Base-by-base conservation (phyloP, 2,329 filamentous ascomycete species). In the Hymenoscyphus repandus region DNA sequence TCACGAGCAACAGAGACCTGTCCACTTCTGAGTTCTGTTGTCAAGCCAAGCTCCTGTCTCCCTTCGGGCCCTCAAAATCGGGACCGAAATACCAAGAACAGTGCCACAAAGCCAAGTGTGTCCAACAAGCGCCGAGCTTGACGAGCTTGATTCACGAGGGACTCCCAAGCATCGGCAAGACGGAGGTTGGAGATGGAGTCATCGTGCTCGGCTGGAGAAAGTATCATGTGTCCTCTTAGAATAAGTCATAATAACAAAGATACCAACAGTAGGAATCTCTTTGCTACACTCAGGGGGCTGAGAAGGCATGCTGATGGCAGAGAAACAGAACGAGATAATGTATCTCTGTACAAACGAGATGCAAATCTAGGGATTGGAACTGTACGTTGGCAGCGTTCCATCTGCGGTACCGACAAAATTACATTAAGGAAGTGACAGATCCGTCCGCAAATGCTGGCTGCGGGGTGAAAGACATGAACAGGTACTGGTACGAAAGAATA, bases 81-180 rank as follows among this genome's bases (percentile, higher is more conserved):
- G 38, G n/a, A 40, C 38, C 38, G n/a, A 15, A 20, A 17, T 11
- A 40, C 27, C 12, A 31, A 43, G 40, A 27, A 18, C 9, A 43
- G 22, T 27, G 22, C 40, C 40, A 27, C 18, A 3, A n/a, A n/a
- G 10, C 40, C 22, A 30, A 7, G 40, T 4, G n/a, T 4, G 22
- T 27, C 40, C 40, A 27, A 31, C 40, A 43, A 43, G 40, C 40
- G 40, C 40, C 40, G 40, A 43, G 40, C 40, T 10, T 20, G 18
- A 42, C 15, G 39, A 42, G 39, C 39, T 43, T 30, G 40, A 15
- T 31, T 30, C 12, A 7, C 5, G 22, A 31, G 40, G 12, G 17
- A 11, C 18, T 10, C 12, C 40, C 13, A 30, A 10, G 40, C 20
- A 43, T 31, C 18, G 40, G 40, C 38, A 40, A 2, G 11, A 40